Conservation (phyloP, 345 rosid genomes). For the Mercurialis annua region DNA sequence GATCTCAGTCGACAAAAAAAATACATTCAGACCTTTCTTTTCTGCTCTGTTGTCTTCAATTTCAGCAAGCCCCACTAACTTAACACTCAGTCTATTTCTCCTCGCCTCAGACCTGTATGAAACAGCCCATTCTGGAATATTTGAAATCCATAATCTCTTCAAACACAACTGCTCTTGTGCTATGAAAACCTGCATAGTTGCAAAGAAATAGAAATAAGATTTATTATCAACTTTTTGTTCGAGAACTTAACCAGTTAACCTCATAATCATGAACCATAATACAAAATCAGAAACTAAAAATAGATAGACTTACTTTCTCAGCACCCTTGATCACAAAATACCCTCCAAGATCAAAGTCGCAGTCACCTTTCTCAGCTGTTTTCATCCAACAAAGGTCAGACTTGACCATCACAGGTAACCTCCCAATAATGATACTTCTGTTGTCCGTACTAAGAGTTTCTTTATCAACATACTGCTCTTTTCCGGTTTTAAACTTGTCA, state of each 20-base stretch:
- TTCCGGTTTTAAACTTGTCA: slow-evolving; percentile 89
- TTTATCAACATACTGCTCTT: slow-evolving; percentile 45
- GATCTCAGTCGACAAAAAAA: slow-evolving; percentile 68
- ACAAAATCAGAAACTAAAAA: not conserved
- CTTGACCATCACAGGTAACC: slow-evolving; percentile 88
- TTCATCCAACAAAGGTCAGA: slow-evolving; percentile 74
- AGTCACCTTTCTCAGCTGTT: slow-evolving; percentile 53
- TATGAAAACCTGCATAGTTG: slow-evolving; percentile 53
- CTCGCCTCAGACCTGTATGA: slow-evolving; percentile 60
- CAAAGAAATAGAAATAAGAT: not conserved
- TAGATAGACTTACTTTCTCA: slow-evolving; percentile 58
- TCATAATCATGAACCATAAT: not conserved
- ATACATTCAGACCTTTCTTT: slow-evolving; percentile 65
- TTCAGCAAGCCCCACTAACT: slow-evolving; percentile 42
- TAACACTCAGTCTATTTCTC: slow-evolving; percentile 59
- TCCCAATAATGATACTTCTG: slow-evolving; percentile 58
- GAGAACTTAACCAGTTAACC: not conserved
- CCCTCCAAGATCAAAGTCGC: slow-evolving; percentile 91
- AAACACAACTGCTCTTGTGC: slow-evolving; percentile 83
- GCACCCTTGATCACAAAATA: slow-evolving; percentile 90
- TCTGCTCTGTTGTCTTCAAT: slow-evolving; percentile 50
- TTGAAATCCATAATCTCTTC: slow-evolving; percentile 79
- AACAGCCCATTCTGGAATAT: slow-evolving; percentile 59
- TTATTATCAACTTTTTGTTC: not conserved
- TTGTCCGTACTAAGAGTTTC: slow-evolving; percentile 31